Base-by-base conservation (phyloP, 2,329 filamentous ascomycete species). In the Aureobasidium sp. region DNA sequence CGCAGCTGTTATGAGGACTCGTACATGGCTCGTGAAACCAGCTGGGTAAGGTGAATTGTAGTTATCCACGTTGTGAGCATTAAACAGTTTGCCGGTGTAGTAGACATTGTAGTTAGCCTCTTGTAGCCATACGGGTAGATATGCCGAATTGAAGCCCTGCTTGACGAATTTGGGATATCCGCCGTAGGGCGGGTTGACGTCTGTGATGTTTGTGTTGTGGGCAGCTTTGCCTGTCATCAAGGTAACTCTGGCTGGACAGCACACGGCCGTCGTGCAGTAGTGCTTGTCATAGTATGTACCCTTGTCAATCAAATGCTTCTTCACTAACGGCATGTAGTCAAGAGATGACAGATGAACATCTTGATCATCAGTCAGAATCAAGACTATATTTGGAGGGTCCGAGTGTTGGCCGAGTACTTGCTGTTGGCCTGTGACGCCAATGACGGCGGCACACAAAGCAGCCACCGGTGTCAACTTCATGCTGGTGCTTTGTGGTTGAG, bases 141-240 rank as follows among this genome's bases (percentile, higher is more conserved):
- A 89, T 39, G 86, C 81, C 1, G 85, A 79, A 62, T 90, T 88
- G 63, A 84, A 78, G 0, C 87, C 86, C 57, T 87, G 78, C 3
- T 76, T 75, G 14, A 89, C 74, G 61, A 90, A 87, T 66, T 89
- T 88, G 1, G 83, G 82, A 66, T 85, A 90, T 4, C 82, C 82
- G 25, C 82, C 81, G 62, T 82, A 82, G 11, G 81, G 82, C 50
- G 82, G 76, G 34, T 70, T 71, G 1, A 82, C 78, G 67, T 82
- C 79, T 0, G 87, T 89, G 1, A 89, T 84, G 65, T 89, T 89
- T 0, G 85, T 88, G 65, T 88, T 89, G 66, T 90, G 87, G 0
- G 86, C 84, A 7, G 83, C 79, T 67, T 82, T 83, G 27, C 61
- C 61, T 0, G 86, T 88, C 80, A 81, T 84, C 1, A 89, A 71